These are phyloP conservation scores for Dactylonectria estremocensis DNA, from an alignment of 2,329 filamentous ascomycete species.

Conservation along the genomic window DNA sequence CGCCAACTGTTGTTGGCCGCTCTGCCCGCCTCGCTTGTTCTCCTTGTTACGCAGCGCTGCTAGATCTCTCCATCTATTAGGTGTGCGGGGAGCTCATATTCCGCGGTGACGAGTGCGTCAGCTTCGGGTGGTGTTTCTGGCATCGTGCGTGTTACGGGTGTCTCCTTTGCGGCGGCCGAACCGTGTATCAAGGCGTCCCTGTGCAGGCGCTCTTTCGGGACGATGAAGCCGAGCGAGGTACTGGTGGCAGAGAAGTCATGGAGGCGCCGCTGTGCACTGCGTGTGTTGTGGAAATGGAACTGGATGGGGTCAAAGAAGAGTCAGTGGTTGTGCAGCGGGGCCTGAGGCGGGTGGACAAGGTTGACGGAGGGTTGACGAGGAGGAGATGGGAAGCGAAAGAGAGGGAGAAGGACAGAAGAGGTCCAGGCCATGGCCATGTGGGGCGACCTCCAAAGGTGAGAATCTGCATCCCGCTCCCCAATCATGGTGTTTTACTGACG, in stretches of 20 bases:
- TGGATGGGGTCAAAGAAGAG: conserved; percentile 50
- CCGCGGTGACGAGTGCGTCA: conserved; percentile 69
- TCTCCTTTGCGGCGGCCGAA: conserved; percentile 64
- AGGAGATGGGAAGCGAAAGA: conserved; percentile 59
- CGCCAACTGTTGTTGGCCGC: conserved; percentile 60
- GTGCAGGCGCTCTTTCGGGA: conserved; percentile 54
- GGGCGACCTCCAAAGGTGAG: conserved; percentile 23
- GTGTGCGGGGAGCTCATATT: conserved; percentile 70
- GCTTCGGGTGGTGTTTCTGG: conserved; percentile 75
- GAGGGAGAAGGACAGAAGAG: conserved; percentile 44
- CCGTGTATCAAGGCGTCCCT: conserved; percentile 54
- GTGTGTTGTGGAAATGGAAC: conserved; percentile 61
- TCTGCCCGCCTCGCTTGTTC: conserved; percentile 65
- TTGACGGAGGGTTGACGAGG: conserved; percentile 64
- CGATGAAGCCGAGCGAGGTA: conserved; percentile 12
- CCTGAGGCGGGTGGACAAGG: conserved; percentile 59
- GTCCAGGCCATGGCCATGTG: conserved; percentile 12
- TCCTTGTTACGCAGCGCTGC: conserved; percentile 62
- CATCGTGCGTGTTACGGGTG: conserved; percentile 71
- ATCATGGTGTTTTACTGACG: conserved; percentile 13
- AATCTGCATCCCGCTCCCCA: too few species aligned
- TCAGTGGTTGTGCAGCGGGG: conserved; percentile 59
- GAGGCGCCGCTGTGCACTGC: conserved; percentile 65
- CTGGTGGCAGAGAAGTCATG: conserved; percentile 58
- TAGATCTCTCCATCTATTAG: conserved; percentile 71